Evolutionary conservation across 495 filamentous ascomycete genomes (phyloP), one percentile per base, ranked within the genome.

Genomic region (Immersiella caudata): DNA sequence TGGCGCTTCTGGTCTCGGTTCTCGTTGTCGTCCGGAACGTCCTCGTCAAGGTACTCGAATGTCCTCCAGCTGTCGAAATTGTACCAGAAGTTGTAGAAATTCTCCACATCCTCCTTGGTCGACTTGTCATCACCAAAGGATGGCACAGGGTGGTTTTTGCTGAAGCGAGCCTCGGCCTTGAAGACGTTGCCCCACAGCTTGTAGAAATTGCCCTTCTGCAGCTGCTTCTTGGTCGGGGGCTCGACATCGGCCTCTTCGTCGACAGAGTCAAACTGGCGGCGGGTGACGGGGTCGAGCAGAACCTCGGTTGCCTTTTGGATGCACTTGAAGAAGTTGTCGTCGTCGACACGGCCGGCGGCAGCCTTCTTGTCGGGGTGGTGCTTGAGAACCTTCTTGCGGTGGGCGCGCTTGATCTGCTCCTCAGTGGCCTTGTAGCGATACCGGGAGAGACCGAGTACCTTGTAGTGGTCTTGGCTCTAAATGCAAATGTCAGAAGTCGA

Each of bases 81-180:
- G 85, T 97, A 99, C 90, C 92, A 99, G 86, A 97, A 99, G 85
- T 98, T 96, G 85, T 99, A 99, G 84, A 99, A 99, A 64, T 82
- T 80, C 74, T 97, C 92, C 26, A 99, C 94, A 1, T 94, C 90
- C 75, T 96, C 91, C 77, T 93, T 90, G 73, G 88, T 87, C 73
- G 88, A 90, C 70, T 95, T 91, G 52, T 96, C 93, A 77, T 94
- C 86, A 62, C 95, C 90, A 40, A 98, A 87, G 67, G 82, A 77
- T 2, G 95, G 96, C 12, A 97, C 96, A 25, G 93, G 93, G 74
- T 96, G 90, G 60, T 75, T 85, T 78, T 92, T 93, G 79, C 91
- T 94, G 89, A 99, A 99, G 68, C 95, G 92, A 16, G 82, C 90
- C 83, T 99, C 95, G 36, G 92, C 82, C 74, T 92, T 90, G 82